A percentile compares a stretch with the other conserved stretches of the same genome.
These are phyloP conservation scores for Pisolithus albus DNA, from an alignment of 768 basidiomycete genomes.

Conservation along the genomic window DNA sequence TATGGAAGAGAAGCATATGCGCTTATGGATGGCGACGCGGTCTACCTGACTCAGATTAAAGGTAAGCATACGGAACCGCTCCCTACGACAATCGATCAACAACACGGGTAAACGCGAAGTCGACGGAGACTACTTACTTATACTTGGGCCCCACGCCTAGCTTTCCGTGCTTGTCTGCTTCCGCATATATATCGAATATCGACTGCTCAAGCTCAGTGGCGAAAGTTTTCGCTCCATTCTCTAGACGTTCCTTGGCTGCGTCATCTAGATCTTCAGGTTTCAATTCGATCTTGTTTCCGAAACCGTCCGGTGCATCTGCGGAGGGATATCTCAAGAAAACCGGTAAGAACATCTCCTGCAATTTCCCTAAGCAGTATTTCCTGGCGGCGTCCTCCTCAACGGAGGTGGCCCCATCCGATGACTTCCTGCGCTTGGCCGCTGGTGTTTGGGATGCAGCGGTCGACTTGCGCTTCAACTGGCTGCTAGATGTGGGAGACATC, in stretches of 20 bases:
- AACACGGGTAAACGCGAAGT: background rate
- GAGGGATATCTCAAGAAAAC: constrained; percentile 70
- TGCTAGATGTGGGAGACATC: constrained; percentile 14
- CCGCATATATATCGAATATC: constrained; percentile 69
- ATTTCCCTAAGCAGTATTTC: constrained; percentile 73
- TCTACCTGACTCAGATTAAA: constrained; percentile 85
- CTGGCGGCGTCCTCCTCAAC: constrained; percentile 63
- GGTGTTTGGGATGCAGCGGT: constrained; percentile 31
- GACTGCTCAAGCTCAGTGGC: constrained; percentile 68
- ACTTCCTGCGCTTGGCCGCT: constrained; percentile 43
- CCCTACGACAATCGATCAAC: constrained; percentile 38
- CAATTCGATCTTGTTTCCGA: constrained; percentile 33
- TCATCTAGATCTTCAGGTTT: constrained; percentile 49
- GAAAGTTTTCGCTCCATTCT: constrained; percentile 55
- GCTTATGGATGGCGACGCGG: constrained; percentile 69
- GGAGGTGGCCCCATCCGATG: constrained; percentile 32
- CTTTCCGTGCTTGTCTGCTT: constrained; percentile 65
- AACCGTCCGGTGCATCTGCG: constrained; percentile 31
- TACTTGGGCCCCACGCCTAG: constrained; percentile 67
- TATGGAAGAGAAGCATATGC: constrained; percentile 63
- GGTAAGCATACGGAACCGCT: constrained; percentile 83
- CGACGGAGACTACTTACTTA: constrained; percentile 48
- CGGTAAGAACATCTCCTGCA: constrained; percentile 63
- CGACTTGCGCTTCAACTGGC: constrained; percentile 50
- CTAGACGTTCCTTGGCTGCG: constrained; percentile 50